phyloP scores from a whole-genome alignment of 2,329 filamentous ascomycete genomes.

The Blumeria graminis region DNA sequence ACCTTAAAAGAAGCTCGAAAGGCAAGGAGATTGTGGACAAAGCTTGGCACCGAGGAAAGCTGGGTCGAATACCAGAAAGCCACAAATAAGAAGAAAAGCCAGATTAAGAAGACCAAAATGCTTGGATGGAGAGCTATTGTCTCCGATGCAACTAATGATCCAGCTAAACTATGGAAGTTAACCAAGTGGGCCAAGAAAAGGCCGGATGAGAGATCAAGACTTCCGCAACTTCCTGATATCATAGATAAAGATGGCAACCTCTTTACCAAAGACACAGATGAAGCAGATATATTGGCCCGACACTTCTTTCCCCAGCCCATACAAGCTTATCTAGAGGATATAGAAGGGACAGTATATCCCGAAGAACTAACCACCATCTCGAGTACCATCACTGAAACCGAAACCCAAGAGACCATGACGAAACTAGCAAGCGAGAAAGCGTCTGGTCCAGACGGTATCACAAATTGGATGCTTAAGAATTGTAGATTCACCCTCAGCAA shows the following conservation, averaged over 20 bases:
- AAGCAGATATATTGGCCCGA: too few relatives aligned
- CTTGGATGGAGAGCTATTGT: not conserved
- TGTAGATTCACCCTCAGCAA: not conserved
- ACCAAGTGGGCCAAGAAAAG: not conserved
- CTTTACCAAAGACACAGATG: too few relatives aligned
- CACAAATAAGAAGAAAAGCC: not conserved
- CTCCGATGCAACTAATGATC: not conserved
- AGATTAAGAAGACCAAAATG: not conserved
- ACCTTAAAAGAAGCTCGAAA: not conserved
- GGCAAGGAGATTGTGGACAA: not conserved
- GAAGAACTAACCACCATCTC: not conserved
- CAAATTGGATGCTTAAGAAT: not conserved
- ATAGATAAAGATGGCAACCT: not conserved
- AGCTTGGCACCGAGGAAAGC: not conserved
- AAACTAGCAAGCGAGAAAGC: not conserved
- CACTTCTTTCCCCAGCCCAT: too few relatives aligned
- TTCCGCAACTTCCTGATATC: not conserved
- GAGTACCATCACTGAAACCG: not conserved
- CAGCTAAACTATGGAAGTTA: not conserved
- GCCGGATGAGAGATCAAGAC: not conserved
- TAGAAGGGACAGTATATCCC: not conserved
- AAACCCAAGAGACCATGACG: not conserved
- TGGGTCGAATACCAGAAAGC: not conserved
- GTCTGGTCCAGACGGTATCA: not conserved
- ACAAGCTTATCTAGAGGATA: not conserved